Base-by-base conservation (phyloP, 2,329 filamentous ascomycete genomes). In the Ophiocordyceps polyrhachis-furcata region DNA sequence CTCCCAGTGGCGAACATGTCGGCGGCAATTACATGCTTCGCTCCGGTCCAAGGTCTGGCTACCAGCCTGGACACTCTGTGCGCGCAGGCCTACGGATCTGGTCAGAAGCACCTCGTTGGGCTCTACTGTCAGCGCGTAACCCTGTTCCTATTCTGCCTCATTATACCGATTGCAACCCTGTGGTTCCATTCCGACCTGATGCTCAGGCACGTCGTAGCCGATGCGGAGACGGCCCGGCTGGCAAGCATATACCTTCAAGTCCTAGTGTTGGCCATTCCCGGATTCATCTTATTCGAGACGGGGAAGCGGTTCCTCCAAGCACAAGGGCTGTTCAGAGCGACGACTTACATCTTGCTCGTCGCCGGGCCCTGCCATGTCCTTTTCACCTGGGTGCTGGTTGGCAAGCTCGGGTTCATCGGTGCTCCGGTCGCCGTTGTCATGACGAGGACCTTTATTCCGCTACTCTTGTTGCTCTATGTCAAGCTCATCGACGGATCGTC, bases 51-150 rank as follows among this genome's bases (percentile, higher is more conserved):
- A 55, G 82, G 86, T 12, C 67, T 95, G 9, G 80, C 86, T 0
- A 95, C 88, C 1, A 83, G 80, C 47, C 68, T 95, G 17, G 88
- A 95, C 60, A 95, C 88, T 0, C 75, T 95, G 1, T 94, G 88
- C 58, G 76, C 87, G 0, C 88, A 95, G 59, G 88, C 88, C 0
- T 95, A 89, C 56, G 88, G 88, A 1, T 89, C 83, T 0, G 88
- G 88, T 0, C 81, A 80, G 55, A 89, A 81, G 52, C 81, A 86
- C 51, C 73, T 95, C 1, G 87, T 95, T 0, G 83, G 83, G 0
- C 61, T 89, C n/a, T 81, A 89, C 50, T 70, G 83, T 46, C 82
- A 89, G 57, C 71, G 83, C 43, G 87, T 88, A 82, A 67, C 83
- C 1, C 81, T 70, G 55, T 84, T 89, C 50, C 69, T 88, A 1